These are phyloP conservation scores for Penicillium sp. DNA, from an alignment of 2,329 filamentous ascomycete genomes.

Conservation along the genomic window DNA sequence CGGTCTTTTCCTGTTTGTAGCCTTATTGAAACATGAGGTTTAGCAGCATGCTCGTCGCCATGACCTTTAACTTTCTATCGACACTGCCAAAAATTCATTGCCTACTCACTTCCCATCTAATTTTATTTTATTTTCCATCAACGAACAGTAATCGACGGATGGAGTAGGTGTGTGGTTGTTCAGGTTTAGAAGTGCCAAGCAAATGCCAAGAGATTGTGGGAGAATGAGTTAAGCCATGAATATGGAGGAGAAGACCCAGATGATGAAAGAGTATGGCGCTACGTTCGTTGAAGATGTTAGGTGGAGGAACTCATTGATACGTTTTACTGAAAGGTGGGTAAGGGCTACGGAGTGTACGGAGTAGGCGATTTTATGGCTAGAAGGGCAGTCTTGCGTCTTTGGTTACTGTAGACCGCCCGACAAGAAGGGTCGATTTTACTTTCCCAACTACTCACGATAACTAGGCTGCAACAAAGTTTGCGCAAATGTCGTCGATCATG, in stretches of 20 bases:
- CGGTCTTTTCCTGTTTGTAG: not conserved
- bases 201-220: not conserved
- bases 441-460: not conserved
- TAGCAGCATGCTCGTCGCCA: not conserved
- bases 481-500: not conserved
- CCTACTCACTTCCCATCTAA: too few relatives aligned
- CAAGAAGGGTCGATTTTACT: not conserved
- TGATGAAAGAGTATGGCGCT: not conserved
- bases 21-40: not conserved
- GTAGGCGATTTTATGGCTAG: not conserved
- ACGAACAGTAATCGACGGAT: too few relatives aligned
- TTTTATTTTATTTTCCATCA: too few relatives aligned
- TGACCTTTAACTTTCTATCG: constrained; percentile 5
- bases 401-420: not conserved
- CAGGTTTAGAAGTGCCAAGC: not conserved
- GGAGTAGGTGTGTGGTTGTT: not conserved
- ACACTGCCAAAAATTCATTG: too few relatives aligned
- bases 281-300: not conserved
- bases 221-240: not conserved
- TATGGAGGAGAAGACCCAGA: not conserved
- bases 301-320: too few relatives aligned
- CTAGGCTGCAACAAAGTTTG: not conserved
- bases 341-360: too few relatives aligned
- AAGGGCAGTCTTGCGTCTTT: not conserved
- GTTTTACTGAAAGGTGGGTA: too few relatives aligned